Evolutionary conservation across 352 stramenopile genomes (phyloP).

Genomic region (Blastocystis hominis): DNA sequence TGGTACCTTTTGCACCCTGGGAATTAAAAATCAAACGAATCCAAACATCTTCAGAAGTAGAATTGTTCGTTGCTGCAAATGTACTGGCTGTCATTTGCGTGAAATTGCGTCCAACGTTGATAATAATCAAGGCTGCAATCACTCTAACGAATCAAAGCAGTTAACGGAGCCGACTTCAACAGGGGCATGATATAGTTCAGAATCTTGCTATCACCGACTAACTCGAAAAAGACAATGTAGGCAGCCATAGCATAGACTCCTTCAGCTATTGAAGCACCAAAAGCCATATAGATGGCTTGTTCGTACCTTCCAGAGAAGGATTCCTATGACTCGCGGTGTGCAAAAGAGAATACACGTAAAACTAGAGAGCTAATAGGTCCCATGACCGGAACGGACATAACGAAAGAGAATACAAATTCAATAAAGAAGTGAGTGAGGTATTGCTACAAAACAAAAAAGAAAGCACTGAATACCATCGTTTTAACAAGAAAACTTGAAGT

Average conservation of each 20-base stretch:
- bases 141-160: neutral
- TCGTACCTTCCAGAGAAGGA: conserved; percentile 44
- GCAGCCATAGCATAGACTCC: conserved; percentile 15
- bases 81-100: conserved; percentile 14
- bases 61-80: conserved; percentile 28
- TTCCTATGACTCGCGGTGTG: neutral
- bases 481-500: neutral
- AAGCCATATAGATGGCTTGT: conserved; percentile 1
- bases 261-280: neutral
- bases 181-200: conserved; percentile 46
- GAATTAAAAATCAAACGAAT: neutral
- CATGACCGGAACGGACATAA: conserved; percentile 50
- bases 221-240: conserved; percentile 34
- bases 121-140: conserved; percentile 5
- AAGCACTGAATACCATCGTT: neutral
- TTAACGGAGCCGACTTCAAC: neutral
- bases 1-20: neutral
- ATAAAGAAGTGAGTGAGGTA: conserved; percentile 29
- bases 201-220: conserved; percentile 40
- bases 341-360: neutral
- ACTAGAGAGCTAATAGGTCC: conserved; percentile 30
- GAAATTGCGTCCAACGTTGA: conserved; percentile 37
- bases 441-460: neutral
- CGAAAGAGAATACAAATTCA: conserved; percentile 45
- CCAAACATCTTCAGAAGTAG: neutral